Evolutionary conservation across 2,329 filamentous ascomycete species (phyloP).

Genomic region (Aureobasidium sp.): DNA sequence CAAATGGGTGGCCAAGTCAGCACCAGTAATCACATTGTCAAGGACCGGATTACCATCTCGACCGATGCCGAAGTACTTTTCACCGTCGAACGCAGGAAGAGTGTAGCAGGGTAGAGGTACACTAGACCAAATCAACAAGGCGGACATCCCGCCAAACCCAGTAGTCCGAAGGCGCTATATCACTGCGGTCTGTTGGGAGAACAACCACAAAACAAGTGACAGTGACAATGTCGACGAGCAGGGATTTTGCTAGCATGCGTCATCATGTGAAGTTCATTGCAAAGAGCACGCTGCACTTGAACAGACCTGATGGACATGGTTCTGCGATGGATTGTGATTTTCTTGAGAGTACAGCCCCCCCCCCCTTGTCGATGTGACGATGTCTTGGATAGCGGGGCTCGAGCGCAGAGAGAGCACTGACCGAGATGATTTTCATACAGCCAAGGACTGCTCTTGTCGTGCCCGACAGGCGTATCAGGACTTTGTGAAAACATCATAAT

Average conservation of each 20-base stretch:
- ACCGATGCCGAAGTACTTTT: conserved; percentile 38
- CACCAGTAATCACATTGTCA: conserved; percentile 41
- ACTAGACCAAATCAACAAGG: no score
- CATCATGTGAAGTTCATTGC: background rate
- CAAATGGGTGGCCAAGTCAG: conserved; percentile 41
- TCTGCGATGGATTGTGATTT: background rate
- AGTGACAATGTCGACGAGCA: no score
- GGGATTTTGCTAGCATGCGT: no score
- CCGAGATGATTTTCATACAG: background rate
- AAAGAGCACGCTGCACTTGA: background rate
- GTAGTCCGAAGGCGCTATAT: no score
- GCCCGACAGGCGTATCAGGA: background rate
- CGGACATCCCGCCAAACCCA: no score
- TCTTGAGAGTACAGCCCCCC: background rate
- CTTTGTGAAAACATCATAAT: background rate
- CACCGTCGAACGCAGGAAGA: conserved; percentile 32
- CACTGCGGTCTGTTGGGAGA: no score
- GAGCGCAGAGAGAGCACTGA: background rate
- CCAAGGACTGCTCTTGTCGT: background rate
- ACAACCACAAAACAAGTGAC: no score
- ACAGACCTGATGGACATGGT: background rate
- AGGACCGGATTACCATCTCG: conserved; percentile 30
- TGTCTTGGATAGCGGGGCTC: background rate
- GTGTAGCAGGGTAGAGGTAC: background rate
- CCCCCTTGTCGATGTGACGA: background rate